Evolutionary conservation across 257 asterid species (phyloP).

Genomic region (Eustoma russellianum): DNA sequence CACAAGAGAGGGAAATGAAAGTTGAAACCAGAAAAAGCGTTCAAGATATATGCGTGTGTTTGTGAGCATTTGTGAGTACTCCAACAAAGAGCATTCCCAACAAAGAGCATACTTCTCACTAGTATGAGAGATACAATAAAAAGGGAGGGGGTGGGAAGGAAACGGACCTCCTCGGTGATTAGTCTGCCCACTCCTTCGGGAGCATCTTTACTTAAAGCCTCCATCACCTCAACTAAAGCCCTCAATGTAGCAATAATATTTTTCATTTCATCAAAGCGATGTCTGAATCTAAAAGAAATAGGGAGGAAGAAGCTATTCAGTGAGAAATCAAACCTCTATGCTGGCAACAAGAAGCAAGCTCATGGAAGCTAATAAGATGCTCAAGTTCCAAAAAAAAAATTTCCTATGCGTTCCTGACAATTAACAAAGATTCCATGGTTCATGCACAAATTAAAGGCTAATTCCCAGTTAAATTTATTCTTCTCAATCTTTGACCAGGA

Average conservation of each 20-base stretch:
- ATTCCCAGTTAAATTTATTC: too few relatives aligned
- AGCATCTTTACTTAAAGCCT: constrained; percentile 72
- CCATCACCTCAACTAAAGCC: constrained; percentile 98
- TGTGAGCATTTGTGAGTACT: background rate
- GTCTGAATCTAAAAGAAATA: constrained; percentile 44
- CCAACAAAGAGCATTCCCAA: too few relatives aligned
- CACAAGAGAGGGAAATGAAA: constrained; percentile 7
- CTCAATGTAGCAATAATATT: constrained; percentile 74
- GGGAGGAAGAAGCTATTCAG: constrained; percentile 15
- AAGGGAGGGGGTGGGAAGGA: constrained; percentile 9
- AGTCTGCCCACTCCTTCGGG: constrained; percentile 71
- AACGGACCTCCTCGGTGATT: constrained; percentile 71
- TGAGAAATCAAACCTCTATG: background rate
- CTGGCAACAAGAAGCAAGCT: too few relatives aligned
- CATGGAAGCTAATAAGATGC: too few relatives aligned
- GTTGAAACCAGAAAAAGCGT: background rate
- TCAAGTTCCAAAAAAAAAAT: too few relatives aligned
- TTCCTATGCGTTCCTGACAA: too few relatives aligned
- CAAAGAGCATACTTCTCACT: too few relatives aligned
- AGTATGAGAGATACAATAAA: background rate
- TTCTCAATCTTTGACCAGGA: too few relatives aligned
- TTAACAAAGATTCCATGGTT: too few relatives aligned
- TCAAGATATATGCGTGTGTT: background rate
- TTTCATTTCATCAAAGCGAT: constrained; percentile 57
- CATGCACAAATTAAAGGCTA: too few relatives aligned